Conservation (phyloP, 306 rosid genomes). For the Carpinus fangiana region DNA sequence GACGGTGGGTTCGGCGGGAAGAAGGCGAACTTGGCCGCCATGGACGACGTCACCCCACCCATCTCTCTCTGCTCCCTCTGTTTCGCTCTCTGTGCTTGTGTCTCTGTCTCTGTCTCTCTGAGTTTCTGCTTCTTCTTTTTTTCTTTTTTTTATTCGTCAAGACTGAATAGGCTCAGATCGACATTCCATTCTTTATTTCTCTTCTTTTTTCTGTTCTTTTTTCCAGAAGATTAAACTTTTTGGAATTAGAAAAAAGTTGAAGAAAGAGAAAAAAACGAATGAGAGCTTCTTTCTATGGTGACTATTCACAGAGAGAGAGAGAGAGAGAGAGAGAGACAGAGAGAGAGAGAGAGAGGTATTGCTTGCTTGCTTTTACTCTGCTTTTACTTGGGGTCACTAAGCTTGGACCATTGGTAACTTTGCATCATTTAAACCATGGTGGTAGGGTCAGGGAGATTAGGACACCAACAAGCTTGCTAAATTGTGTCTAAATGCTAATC, state of each 20-base stretch:
- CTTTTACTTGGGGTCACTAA: slow-evolving; percentile 9
- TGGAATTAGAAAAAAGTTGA: slow-evolving; percentile 27
- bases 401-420: slow-evolving; percentile 22
- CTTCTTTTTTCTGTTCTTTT: slow-evolving; percentile 14
- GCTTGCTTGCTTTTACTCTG: not conserved
- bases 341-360: slow-evolving; percentile 12
- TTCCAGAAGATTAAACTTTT: slow-evolving; percentile 42
- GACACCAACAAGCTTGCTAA: too few relatives aligned
- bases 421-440: slow-evolving; percentile 12
- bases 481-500: too few relatives aligned
- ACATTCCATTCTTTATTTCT: slow-evolving; percentile 30
- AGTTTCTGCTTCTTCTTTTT: not conserved
- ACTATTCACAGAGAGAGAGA: slow-evolving; percentile 20
- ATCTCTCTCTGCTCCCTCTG: slow-evolving; percentile 29
- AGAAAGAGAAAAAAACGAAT: slow-evolving; percentile 15
- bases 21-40: slow-evolving; percentile 96
- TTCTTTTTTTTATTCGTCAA: not conserved
- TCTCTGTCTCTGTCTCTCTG: slow-evolving; percentile 9
- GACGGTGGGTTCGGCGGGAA: slow-evolving; percentile 95
- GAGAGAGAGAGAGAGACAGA: too few relatives aligned
- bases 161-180: slow-evolving; percentile 36
- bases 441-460: slow-evolving; percentile 8
- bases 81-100: not conserved
- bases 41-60: slow-evolving; percentile 98
- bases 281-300: slow-evolving; percentile 21